Percentiles rank a stretch among this genome's conserved stretches.
Evolutionary conservation across 2,329 filamentous ascomycete species (phyloP).

Genomic region (Sordariomycetes sp.): DNA sequence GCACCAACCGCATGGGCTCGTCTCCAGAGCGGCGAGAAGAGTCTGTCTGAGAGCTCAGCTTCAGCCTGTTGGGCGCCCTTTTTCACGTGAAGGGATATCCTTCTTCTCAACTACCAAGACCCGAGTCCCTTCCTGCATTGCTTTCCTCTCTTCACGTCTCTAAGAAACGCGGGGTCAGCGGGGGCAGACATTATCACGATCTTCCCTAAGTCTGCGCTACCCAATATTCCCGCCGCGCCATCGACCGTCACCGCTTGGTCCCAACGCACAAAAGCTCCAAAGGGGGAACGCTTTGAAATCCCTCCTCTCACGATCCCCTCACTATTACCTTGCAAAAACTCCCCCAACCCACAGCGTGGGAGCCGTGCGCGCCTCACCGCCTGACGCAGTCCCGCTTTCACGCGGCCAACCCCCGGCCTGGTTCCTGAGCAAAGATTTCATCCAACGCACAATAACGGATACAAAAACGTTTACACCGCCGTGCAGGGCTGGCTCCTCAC

Average conservation of each 20-base stretch:
- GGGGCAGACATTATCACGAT: no score
- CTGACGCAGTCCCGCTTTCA: background rate
- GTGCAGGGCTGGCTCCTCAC: background rate
- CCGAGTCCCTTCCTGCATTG: no score
- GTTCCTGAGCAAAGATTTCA: background rate
- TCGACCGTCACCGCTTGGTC: background rate
- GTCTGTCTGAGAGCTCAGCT: no score
- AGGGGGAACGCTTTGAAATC: background rate
- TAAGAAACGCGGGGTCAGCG: background rate
- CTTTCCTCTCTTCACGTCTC: background rate
- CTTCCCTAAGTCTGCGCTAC: no score
- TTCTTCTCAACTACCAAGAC: background rate
- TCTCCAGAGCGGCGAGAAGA: no score
- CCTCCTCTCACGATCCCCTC: background rate
- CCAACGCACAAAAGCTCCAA: background rate
- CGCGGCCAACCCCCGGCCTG: background rate
- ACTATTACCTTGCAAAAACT: background rate
- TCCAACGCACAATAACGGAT: background rate
- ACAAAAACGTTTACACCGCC: background rate
- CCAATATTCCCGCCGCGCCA: no score
- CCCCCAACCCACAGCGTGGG: background rate
- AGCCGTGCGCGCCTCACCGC: background rate
- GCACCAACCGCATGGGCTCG: no score
- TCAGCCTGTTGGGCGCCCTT: background rate
- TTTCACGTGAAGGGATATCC: background rate